Conservation (phyloP, 2,329 filamentous ascomycete species). For the Ophiocordyceps camponoti-leonardi region DNA sequence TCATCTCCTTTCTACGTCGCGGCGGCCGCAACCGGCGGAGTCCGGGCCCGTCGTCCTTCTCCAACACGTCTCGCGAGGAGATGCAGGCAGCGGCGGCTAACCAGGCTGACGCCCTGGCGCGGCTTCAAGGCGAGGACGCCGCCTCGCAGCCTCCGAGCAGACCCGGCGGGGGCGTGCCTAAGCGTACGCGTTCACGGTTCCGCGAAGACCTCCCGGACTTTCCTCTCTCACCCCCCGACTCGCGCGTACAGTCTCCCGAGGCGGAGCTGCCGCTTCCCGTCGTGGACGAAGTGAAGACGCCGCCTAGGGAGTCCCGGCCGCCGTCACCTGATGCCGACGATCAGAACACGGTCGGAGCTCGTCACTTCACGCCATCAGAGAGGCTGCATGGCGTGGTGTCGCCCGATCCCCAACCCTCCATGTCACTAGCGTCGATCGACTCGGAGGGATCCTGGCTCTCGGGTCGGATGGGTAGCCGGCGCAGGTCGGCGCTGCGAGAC, state of each 20-base stretch:
- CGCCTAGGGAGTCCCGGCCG: conserved; percentile 9
- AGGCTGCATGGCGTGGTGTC: conserved; percentile 17
- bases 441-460: conserved; percentile 95
- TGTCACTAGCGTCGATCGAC: conserved; percentile 85
- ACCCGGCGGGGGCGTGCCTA: conserved; percentile 35
- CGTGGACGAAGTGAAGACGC: conserved; percentile 11
- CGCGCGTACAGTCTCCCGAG: conserved; percentile 63
- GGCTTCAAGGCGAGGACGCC: conserved; percentile 16
- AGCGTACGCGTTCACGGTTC: conserved; percentile 79
- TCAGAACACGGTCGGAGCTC: conserved; percentile 26
- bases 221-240: conserved; percentile 71
- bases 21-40: conserved; percentile 39
- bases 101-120: conserved; percentile 17
- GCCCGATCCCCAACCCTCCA: conserved; percentile 50
- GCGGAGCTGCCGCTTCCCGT: conserved; percentile 26
- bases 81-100: conserved; percentile 32
- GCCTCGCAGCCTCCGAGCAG: conserved; percentile 10
- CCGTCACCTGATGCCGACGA: conserved; percentile 21
- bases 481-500: conserved; percentile 27
- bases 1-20: conserved; percentile 63
- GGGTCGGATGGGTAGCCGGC: conserved; percentile 40
- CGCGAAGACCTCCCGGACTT: conserved; percentile 81
- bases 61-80: conserved; percentile 80
- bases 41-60: conserved; percentile 59
- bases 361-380: conserved; percentile 14